A percentile compares a stretch with the other conserved stretches of the same genome.
These are phyloP conservation scores for Acmispon strigosus DNA, from an alignment of 306 rosid species.

Conservation along the genomic window DNA sequence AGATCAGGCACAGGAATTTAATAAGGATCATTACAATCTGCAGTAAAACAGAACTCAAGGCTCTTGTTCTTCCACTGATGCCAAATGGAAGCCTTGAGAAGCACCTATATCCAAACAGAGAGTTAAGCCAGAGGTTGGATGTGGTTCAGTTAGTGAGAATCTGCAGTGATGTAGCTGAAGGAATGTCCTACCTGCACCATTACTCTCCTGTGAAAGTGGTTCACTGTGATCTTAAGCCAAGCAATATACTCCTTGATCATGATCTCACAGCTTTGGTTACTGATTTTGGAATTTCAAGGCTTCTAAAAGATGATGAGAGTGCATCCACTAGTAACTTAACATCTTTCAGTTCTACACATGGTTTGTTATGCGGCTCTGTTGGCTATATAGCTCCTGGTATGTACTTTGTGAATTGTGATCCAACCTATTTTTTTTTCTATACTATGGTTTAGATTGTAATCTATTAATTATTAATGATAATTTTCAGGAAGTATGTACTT, in stretches of 20 bases:
- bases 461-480: neutral
- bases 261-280: slow-evolving; percentile 81
- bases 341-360: slow-evolving; percentile 61
- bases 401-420: slow-evolving; percentile 8
- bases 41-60: slow-evolving; percentile 71
- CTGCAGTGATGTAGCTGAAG: slow-evolving; percentile 87
- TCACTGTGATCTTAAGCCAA: slow-evolving; percentile 91
- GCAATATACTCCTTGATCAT: slow-evolving; percentile 81
- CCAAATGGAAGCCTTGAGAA: slow-evolving; percentile 82
- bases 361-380: slow-evolving; percentile 72
- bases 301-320: slow-evolving; percentile 41
- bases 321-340: slow-evolving; percentile 21
- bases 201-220: slow-evolving; percentile 72
- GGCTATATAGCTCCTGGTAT: slow-evolving; percentile 97
- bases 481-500: neutral
- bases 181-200: slow-evolving; percentile 80
- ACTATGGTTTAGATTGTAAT: neutral
- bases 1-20: slow-evolving; percentile 75
- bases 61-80: slow-evolving; percentile 89
- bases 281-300: slow-evolving; percentile 87
- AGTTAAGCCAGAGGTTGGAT: slow-evolving; percentile 35
- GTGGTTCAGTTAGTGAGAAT: slow-evolving; percentile 66
- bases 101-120: slow-evolving; percentile 61
- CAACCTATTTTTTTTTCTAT: slow-evolving; percentile 1
- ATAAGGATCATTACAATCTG: slow-evolving; percentile 80